Evolutionary conservation across 495 filamentous ascomycete species (phyloP), one percentile per base, ranked within the genome.

Genomic region (Lasiosphaeris hirsuta): DNA sequence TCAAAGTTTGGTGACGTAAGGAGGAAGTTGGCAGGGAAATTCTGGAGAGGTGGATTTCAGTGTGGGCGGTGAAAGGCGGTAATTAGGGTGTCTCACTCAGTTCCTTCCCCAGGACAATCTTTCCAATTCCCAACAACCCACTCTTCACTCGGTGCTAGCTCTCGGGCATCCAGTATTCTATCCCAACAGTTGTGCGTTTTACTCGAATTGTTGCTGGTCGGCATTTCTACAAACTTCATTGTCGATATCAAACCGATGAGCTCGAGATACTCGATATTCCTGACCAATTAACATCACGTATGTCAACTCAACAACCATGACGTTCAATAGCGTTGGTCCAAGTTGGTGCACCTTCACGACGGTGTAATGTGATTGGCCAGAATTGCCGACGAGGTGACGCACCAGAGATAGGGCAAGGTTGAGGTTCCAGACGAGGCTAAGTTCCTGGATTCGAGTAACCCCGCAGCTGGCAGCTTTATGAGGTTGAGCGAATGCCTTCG

Each of bases 331-430:
- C 5, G 23, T 5, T 30, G 23, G 23, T 30, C 23, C 2, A 30
- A 30, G 23, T 2, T 30, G 23, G 23, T 30, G 23, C 2, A 30
- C 23, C 23, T 50, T 18, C 34, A 39, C 58, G 45, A 60, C 18
- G 30, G 38, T 17, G 38, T 56, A 10, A 13, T 38, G 7, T 34
- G 17, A 55, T 56, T 60, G 51, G 58, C 39, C 45, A 51, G 39
- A 51, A 56, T 60, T 55, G 34, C n/a, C 58, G 58, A 60, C 58
- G 44, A 13, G 11, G 18, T 9, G 18, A 15, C 49, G 11, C 1
- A 11, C 7, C 13, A 18, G 37, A 23, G 14, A 14, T 36, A 38
- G 13, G 10, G 19, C 37, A 34, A 41, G 36, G 36, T 34, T 41
- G 35, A 11, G 38, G 11, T 8, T 17, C 49, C 49, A 17, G 49